Base-by-base conservation (phyloP, 202 grass and related monocot species). In the Musa balbisiana region DNA sequence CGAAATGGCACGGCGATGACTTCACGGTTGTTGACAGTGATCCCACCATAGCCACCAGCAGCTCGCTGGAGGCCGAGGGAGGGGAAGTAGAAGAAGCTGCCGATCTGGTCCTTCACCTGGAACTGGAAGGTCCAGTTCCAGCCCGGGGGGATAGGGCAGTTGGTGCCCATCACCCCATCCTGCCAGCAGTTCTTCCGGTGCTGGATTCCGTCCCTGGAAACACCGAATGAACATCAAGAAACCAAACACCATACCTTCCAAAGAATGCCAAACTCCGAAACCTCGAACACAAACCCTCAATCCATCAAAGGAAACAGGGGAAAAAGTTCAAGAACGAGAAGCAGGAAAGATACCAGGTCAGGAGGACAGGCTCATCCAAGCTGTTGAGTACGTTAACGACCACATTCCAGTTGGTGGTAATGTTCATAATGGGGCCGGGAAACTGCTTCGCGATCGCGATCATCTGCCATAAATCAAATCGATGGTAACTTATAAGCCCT, bases 121-220 rank as follows among this genome's bases (percentile, higher is more conserved):
- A 83, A 92, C 52, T 92, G 86, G 80, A 92, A 99, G 8, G 95
- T 99, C 95, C 95, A 99, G 11, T 99, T 99, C 95, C 91, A 99
- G 11, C 95, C 95, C 0, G 95, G 74, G 3, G 95, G 95, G 69
- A 99, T 99, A 3, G 95, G 89, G 85, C 95, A 99, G 75, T 75
- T 94, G 29, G 95, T 99, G 63, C 91, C 95, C 2, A 94, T 86
- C n/a, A 99, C 95, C 0, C 95, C 95, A 62, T 99, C 95, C 55
- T 99, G 67, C 95, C 95, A 99, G 85, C 87, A 90, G 72, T 88
- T 94, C 75, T 90, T 99, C 24, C 95, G 73, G 0, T 88, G 85
- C 81, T 99, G 89, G 67, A 99, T 99, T 11, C 95, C 95, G 51
- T 99, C 83, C 95, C 95, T 94, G 74, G 51, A 24, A 26, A 14